A percentile compares a stretch with the other conserved stretches of the same genome.
Evolutionary conservation across 768 basidiomycete species (phyloP).

Genomic region (Lentinula boryana): DNA sequence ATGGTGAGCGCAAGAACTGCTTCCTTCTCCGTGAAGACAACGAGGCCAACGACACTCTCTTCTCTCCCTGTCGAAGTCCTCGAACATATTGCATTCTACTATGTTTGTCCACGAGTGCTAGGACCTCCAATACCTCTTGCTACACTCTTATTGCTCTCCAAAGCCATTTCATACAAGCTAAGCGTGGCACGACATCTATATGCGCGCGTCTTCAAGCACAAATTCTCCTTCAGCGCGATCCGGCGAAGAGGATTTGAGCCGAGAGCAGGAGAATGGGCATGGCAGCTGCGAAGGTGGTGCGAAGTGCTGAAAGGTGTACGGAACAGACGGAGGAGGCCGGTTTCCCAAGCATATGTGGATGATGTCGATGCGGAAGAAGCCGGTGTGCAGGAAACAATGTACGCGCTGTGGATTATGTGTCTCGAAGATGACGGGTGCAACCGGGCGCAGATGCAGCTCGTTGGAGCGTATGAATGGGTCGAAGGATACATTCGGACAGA

Average conservation of each 20-base stretch:
- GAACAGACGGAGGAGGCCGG: slow-evolving; percentile 20
- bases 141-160: slow-evolving; percentile 43
- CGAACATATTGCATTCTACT: slow-evolving; percentile 41
- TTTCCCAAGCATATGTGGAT: slow-evolving; percentile 15
- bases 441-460: slow-evolving; percentile 46
- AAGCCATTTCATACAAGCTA: slow-evolving; percentile 31
- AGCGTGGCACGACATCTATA: slow-evolving; percentile 33
- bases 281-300: slow-evolving; percentile 31
- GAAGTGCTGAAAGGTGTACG: slow-evolving; percentile 34
- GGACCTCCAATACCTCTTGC: slow-evolving; percentile 43
- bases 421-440: slow-evolving; percentile 68
- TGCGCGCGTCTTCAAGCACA: slow-evolving; percentile 44
- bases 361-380: slow-evolving; percentile 21
- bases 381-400: slow-evolving; percentile 28
- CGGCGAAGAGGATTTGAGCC: slow-evolving; percentile 42
- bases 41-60: slow-evolving; percentile 15
- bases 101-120: slow-evolving; percentile 31
- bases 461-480: slow-evolving; percentile 41
- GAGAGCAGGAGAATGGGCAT: slow-evolving; percentile 20
- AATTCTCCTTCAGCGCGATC: slow-evolving; percentile 52
- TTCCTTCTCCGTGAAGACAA: neutral
- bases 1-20: neutral
- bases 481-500: slow-evolving; percentile 37
- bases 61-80: slow-evolving; percentile 41
- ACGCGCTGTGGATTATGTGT: slow-evolving; percentile 48